Evolutionary conservation across 441 rosid species (phyloP).

Genomic region (Populus trichocarpa): DNA sequence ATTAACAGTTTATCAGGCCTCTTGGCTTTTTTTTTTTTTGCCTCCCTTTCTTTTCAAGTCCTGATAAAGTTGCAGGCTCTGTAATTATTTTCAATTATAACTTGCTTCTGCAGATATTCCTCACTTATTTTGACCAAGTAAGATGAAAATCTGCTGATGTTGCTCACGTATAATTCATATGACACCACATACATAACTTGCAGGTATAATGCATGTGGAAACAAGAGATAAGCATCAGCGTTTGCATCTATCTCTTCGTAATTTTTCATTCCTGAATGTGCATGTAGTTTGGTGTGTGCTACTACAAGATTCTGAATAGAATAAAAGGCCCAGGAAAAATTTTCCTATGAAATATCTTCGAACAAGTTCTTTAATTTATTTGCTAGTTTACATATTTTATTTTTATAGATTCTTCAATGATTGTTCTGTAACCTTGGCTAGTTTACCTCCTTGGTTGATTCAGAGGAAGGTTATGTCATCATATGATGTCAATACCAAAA

Average conservation of each 20-base stretch:
- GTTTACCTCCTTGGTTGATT: slow-evolving; percentile 39
- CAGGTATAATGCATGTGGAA: neutral
- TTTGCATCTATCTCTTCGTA: neutral
- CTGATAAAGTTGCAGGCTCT: neutral
- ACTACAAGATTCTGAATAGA: neutral
- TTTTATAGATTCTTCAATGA: slow-evolving; percentile 6
- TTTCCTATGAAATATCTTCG: neutral
- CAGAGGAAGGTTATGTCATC: slow-evolving; percentile 62
- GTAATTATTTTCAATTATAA: neutral
- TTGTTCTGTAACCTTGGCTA: slow-evolving; percentile 27
- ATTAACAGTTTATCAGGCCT: neutral
- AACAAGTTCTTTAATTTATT: neutral
- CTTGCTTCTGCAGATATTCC: neutral
- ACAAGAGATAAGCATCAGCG: neutral
- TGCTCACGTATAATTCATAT: neutral
- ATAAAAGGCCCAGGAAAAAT: neutral
- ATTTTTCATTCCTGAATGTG: neutral
- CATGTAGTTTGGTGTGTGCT: neutral
- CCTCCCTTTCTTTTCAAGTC: neutral
- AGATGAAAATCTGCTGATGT: neutral
- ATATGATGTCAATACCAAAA: slow-evolving; percentile 36
- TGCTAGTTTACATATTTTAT: neutral
- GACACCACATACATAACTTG: neutral
- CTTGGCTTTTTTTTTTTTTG: too few relatives aligned
- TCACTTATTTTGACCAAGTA: too few relatives aligned